Evolutionary conservation across 73 alveolate genomes (phyloP), one percentile per base, ranked within the genome.

Genomic region (Paramecium pentaurelia): DNA sequence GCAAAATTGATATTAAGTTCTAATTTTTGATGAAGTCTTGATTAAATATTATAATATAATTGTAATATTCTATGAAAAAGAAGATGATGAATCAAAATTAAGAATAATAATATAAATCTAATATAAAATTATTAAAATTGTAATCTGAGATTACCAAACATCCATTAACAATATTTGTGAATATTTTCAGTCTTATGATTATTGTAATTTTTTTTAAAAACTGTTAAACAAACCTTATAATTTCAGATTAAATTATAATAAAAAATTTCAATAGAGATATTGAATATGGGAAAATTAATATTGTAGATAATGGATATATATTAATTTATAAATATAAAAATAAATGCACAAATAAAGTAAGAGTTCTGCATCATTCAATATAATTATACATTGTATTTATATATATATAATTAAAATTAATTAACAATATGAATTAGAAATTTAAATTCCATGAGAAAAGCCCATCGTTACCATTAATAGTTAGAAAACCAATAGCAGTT

Each of bases 401-500:
- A 60, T 34, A 1, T 60, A 64, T 32, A 64, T 64, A 64, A 64
- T 64, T 64, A 64, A 64, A 64, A 64, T 64, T 64, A 64, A 64
- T 64, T 64, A 64, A 64, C 84, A 64, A 64, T 64, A 64, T 64
- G 84, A 64, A 64, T 64, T 64, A 64, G 84, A 64, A 64, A 64
- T 64, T 64, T 64, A 64, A 64, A 64, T 64, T 64, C 84, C 84
- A 64, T 16, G 84, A 64, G 51, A 64, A 64, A 64, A 32, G 84
- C 84, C 42, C 2, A 64, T 32, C 47, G 47, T 28, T 64, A 32
- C 84, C 84, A 2, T 64, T 64, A 34, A 64, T 64, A 64, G 84
- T 64, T 64, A 64, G 84, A 64, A 64, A 64, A 64, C 84, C 84
- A 32, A 64, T 64, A 0, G 84, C 84, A 32, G 84, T 64, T 12